Percentiles rank a stretch among this genome's conserved stretches.
Evolutionary conservation across 73 alveolate species (phyloP).

Genomic region (Halteria grandinella): DNA sequence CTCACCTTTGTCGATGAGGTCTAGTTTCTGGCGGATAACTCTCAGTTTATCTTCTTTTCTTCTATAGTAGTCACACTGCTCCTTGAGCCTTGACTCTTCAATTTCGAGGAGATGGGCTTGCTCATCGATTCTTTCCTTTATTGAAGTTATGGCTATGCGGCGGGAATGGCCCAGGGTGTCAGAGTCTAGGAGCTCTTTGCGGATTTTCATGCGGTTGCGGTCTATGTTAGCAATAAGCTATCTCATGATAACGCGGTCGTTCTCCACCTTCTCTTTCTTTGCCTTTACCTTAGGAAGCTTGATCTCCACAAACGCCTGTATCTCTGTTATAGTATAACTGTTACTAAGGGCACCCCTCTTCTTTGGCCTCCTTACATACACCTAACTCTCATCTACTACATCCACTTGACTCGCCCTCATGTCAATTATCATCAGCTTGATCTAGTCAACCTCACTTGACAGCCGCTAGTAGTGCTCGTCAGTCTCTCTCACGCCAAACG

Average conservation of each 20-base stretch:
- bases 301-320: conserved; percentile 14
- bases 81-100: conserved; percentile 11
- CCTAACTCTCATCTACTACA: no score
- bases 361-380: no score
- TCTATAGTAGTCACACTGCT: not conserved
- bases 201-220: conserved; percentile 30
- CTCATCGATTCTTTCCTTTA: conserved; percentile 42
- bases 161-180: not conserved
- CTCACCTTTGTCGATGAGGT: not conserved
- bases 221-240: conserved; percentile 30
- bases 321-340: conserved; percentile 10
- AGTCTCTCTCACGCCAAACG: not conserved
- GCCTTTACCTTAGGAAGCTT: conserved; percentile 2
- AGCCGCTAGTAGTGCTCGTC: not conserved
- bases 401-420: not conserved
- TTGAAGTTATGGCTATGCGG: not conserved
- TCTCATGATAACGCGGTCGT: conserved; percentile 11
- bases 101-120: conserved; percentile 25
- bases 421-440: conserved; percentile 25
- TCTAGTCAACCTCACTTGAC: conserved; percentile 6
- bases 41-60: conserved; percentile 37
- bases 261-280: conserved; percentile 16
- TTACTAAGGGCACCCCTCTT: no score
- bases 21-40: conserved; percentile 3
- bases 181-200: conserved; percentile 6